Percentiles rank a stretch among this genome's conserved stretches.
Conservation (phyloP, 768 basidiomycete genomes). For the Epithele typhae region DNA sequence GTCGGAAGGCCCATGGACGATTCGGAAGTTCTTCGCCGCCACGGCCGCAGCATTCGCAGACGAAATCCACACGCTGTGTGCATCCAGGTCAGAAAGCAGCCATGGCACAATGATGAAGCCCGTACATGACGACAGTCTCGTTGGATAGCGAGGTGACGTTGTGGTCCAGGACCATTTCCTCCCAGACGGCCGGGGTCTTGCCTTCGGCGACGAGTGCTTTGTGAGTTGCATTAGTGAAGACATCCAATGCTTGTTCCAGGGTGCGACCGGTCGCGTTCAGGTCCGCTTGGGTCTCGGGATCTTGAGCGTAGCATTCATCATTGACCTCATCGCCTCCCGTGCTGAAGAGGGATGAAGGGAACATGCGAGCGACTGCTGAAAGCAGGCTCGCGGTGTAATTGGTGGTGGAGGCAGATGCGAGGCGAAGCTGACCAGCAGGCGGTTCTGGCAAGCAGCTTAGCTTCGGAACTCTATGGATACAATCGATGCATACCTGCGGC, state of each 20-base stretch:
- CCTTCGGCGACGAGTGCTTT: constrained; percentile 45
- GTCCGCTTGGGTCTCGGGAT: constrained; percentile 52
- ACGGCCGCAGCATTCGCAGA: constrained; percentile 57
- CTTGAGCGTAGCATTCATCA: constrained; percentile 56
- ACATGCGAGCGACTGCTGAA: constrained; percentile 42
- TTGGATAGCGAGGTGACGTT: constrained; percentile 29
- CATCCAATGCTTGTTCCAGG: constrained; percentile 57
- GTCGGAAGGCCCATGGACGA: constrained; percentile 69
- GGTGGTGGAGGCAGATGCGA: constrained; percentile 56
- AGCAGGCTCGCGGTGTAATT: constrained; percentile 57
- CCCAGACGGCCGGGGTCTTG: constrained; percentile 67
- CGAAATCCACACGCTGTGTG: constrained; percentile 60
- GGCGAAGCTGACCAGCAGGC: constrained; percentile 77
- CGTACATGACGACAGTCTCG: constrained; percentile 51
- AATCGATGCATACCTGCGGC: too few relatives aligned
- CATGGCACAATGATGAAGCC: constrained; percentile 2
- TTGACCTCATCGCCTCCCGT: constrained; percentile 87
- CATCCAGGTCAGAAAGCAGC: constrained; percentile 1
- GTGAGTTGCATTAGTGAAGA: constrained; percentile 61
- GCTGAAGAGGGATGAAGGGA: constrained; percentile 62
- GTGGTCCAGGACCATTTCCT: constrained; percentile 34
- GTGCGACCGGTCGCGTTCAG: constrained; percentile 48
- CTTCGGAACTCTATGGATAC: too few relatives aligned
- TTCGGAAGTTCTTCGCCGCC: constrained; percentile 48
- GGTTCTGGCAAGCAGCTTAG: too few relatives aligned